Conservation (phyloP, 176 grass and related monocot genomes). For the Oryza officinalis region DNA sequence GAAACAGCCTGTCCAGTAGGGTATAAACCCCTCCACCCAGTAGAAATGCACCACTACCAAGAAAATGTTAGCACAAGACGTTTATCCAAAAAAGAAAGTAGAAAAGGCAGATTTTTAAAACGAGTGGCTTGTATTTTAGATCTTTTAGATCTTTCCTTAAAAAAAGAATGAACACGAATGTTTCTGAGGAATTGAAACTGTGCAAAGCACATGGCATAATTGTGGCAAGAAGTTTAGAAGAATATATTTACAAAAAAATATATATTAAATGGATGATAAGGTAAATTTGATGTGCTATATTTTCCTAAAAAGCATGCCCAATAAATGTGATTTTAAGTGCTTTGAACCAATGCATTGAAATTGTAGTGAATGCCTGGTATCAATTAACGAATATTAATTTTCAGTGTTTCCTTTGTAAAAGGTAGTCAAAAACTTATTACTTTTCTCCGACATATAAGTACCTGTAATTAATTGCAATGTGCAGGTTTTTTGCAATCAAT, state of each 20-base stretch:
- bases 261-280: no score
- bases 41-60: conserved; percentile 76
- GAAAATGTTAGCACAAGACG: not conserved
- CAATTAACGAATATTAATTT: no score
- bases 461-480: not conserved
- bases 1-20: conserved; percentile 75
- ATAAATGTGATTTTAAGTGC: no score
- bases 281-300: no score
- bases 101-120: not conserved
- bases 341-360: no score
- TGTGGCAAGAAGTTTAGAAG: not conserved
- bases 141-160: not conserved
- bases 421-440: not conserved
- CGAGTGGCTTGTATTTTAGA: not conserved
- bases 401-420: no score
- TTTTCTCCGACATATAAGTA: no score
- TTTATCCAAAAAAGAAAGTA: not conserved
- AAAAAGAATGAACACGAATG: not conserved
- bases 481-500: not conserved
- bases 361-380: no score
- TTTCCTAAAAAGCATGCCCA: no score
- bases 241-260: conserved; percentile 4
- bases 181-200: not conserved
- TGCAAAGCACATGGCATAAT: not conserved
- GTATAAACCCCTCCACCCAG: conserved; percentile 86